Evolutionary conservation across 2,329 filamentous ascomycete species (phyloP).

Genomic region (Drechslerella dactyloides): DNA sequence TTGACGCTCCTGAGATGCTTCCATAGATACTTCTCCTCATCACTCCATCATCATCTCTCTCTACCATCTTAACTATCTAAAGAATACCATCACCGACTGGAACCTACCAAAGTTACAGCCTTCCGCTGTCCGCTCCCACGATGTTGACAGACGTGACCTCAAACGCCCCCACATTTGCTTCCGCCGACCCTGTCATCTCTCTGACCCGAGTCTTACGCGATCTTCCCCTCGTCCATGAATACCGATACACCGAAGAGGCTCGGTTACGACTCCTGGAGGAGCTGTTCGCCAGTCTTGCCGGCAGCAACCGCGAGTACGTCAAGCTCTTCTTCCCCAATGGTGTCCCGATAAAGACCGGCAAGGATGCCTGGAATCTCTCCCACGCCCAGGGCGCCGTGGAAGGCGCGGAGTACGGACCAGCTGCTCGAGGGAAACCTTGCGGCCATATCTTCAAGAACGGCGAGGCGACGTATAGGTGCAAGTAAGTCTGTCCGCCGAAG

Average conservation of each 20-base stretch:
- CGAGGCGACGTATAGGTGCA: slow-evolving; percentile 91
- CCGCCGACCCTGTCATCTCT: slow-evolving; percentile 58
- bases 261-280: slow-evolving; percentile 74
- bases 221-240: slow-evolving; percentile 74
- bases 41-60: not conserved
- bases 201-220: slow-evolving; percentile 66
- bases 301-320: slow-evolving; percentile 75
- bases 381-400: slow-evolving; percentile 91
- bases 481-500: slow-evolving; percentile 58
- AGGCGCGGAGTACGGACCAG: slow-evolving; percentile 91
- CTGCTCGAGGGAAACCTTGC: slow-evolving; percentile 88
- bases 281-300: slow-evolving; percentile 86
- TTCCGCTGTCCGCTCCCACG: not conserved
- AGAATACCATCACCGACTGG: not conserved
- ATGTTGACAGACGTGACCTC: slow-evolving; percentile 46
- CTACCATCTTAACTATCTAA: too few relatives aligned
- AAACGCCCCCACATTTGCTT: slow-evolving; percentile 44
- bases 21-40: not conserved
- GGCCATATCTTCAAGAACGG: slow-evolving; percentile 96
- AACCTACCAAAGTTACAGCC: not conserved
- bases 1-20: not conserved
- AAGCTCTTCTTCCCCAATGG: slow-evolving; percentile 82
- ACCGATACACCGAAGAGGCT: slow-evolving; percentile 76
- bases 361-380: slow-evolving; percentile 71
- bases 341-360: slow-evolving; percentile 65